Evolutionary conservation across 108 stramenopile species (phyloP).

Genomic region (Discostella stelligeroides): DNA sequence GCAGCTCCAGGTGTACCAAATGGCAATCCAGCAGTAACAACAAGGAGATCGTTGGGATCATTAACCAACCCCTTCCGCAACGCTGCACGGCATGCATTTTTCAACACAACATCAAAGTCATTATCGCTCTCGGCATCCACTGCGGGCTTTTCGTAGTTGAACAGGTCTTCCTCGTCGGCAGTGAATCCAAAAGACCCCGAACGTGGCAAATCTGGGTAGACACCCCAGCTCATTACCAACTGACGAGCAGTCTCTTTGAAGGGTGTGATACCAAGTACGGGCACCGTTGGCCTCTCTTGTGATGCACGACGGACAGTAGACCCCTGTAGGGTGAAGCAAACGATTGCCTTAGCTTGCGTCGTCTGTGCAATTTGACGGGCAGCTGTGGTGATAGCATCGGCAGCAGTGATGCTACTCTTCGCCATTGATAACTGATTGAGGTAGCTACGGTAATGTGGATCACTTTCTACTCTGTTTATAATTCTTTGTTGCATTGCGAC

Average conservation of each 20-base stretch:
- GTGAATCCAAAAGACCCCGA: slow-evolving; percentile 77
- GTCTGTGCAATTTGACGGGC: slow-evolving; percentile 67
- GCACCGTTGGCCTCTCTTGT: slow-evolving; percentile 74
- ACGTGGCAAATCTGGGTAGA: slow-evolving; percentile 65
- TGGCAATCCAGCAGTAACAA: slow-evolving; percentile 85
- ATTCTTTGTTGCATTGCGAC: slow-evolving; percentile 88
- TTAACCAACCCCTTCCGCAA: slow-evolving; percentile 69
- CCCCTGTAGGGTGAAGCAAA: slow-evolving; percentile 79
- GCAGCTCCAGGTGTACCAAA: slow-evolving; percentile 87
- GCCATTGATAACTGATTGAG: slow-evolving; percentile 42
- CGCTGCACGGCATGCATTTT: slow-evolving; percentile 64
- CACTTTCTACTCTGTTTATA: slow-evolving; percentile 81
- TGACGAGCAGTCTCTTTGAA: slow-evolving; percentile 74
- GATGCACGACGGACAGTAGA: slow-evolving; percentile 75
- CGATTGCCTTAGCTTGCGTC: slow-evolving; percentile 70
- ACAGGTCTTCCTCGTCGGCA: slow-evolving; percentile 72
- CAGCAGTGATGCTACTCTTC: slow-evolving; percentile 53
- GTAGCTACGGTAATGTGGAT: slow-evolving; percentile 55
- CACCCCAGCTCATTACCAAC: slow-evolving; percentile 81
- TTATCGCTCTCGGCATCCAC: slow-evolving; percentile 39
- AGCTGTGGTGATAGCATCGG: slow-evolving; percentile 79
- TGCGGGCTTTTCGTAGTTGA: slow-evolving; percentile 47
- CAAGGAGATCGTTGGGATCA: slow-evolving; percentile 68
- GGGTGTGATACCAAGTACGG: slow-evolving; percentile 81
- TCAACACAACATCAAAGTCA: slow-evolving; percentile 56